Evolutionary conservation across 805 yeast species (phyloP).

Genomic region (Candida boleticola): DNA sequence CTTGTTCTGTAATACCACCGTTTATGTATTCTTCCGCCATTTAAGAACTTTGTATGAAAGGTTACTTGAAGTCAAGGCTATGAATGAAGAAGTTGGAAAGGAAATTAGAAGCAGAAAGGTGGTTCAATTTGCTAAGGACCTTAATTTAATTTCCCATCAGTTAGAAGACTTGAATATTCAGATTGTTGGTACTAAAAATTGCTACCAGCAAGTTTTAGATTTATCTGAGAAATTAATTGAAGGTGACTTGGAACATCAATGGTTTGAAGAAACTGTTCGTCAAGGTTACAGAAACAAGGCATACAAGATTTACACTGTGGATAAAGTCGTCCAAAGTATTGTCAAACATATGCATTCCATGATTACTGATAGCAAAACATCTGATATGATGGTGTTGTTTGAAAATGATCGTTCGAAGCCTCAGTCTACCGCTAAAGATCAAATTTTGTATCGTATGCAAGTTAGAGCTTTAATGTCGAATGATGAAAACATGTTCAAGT

Average conservation of each 20-base stretch:
- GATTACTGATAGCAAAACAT: conserved; percentile 72
- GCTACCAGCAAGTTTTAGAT: conserved; percentile 74
- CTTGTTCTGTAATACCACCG: conserved; percentile 82
- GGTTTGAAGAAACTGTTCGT: conserved; percentile 93
- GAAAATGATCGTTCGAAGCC: conserved; percentile 72
- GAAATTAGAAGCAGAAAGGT: conserved; percentile 64
- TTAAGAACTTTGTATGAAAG: conserved; percentile 80
- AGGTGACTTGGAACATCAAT: conserved; percentile 88
- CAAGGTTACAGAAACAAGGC: conserved; percentile 95
- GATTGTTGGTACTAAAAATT: conserved; percentile 58
- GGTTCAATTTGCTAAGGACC: conserved; percentile 81
- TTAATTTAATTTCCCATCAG: conserved; percentile 77
- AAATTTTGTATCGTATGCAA: conserved; percentile 85
- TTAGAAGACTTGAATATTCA: conserved; percentile 77
- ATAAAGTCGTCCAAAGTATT: conserved; percentile 75
- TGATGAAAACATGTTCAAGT: conserved; percentile 91
- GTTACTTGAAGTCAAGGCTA: conserved; percentile 68
- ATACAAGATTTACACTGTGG: conserved; percentile 87
- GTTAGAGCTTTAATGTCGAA: conserved; percentile 73
- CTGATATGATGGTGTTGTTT: conserved; percentile 77
- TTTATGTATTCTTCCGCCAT: conserved; percentile 87
- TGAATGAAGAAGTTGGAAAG: conserved; percentile 66
- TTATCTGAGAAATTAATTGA: conserved; percentile 77
- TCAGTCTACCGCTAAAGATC: conserved; percentile 75
- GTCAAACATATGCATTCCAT: conserved; percentile 83